Evolutionary conservation across 768 basidiomycete species (phyloP), one percentile per base, ranked within the genome.

Genomic region (Lyophyllum semitale): DNA sequence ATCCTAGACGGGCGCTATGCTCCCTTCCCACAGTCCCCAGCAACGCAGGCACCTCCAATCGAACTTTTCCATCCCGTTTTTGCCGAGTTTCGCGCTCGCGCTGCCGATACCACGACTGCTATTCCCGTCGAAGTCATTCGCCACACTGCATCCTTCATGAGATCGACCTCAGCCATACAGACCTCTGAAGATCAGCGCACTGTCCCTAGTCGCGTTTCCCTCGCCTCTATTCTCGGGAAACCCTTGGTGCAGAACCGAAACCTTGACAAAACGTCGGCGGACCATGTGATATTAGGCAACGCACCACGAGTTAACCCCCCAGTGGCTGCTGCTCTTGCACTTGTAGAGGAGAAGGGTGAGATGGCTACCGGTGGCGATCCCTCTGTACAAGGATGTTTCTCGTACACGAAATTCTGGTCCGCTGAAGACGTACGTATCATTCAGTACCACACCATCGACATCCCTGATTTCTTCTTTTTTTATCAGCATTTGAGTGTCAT

Each of bases 321-420:
- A 41, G 49, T 18, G 6, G 38, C 53, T 4, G 9, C n/a, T 40
- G 38, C 38, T 42, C 40, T 54, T 46, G 41, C 46, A 22, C 35
- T 55, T 30, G 26, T 48, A 42, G 53, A 48, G 25, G 53, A 43
- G 30, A 60, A 18, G 51, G 54, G 41, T 41, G 56, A 65, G 48
- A n/a, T 64, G 27, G 61, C 61, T 1, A 33, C 26, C 18, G 65
- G 51, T 32, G 48, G 54, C 29, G 68, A 69, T 25, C 69, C 64
- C 1, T 66, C 66, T 12, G 23, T 44, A 1, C 66, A 69, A 38
- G 65, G 51, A 0, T 27, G 23, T 17, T 62, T 69, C 35, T 71
- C 60, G 0, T 71, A 57, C 49, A 29, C 9, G 0, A 55, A 41
- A 12, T 38, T 58, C 38, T 49, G 56, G 13, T 2, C 38, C 25